Evolutionary conservation across 257 asterid genomes (phyloP).

Genomic region (Knoxia roxburghii): DNA sequence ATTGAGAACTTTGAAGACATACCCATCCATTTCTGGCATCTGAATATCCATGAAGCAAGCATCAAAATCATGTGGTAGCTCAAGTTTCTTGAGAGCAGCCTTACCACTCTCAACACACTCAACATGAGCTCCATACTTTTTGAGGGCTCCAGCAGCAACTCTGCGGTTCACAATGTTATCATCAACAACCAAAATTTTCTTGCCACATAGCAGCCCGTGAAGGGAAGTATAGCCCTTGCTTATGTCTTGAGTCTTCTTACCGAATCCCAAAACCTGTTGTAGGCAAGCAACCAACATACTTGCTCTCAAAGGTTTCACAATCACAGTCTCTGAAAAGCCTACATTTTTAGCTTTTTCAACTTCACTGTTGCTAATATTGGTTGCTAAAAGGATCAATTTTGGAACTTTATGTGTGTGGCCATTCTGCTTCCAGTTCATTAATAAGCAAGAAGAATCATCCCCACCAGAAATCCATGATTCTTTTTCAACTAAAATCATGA

Average conservation of each 20-base stretch:
- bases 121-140: slow-evolving; percentile 78
- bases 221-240: slow-evolving; percentile 32
- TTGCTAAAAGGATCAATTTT: slow-evolving; percentile 78
- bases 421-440: slow-evolving; percentile 46
- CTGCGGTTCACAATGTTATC: slow-evolving; percentile 78
- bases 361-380: slow-evolving; percentile 49
- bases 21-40: slow-evolving; percentile 99
- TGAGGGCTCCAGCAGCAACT: slow-evolving; percentile 92
- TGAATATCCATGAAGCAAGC: slow-evolving; percentile 99
- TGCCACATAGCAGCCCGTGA: slow-evolving; percentile 60
- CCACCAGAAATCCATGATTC: slow-evolving; percentile 66
- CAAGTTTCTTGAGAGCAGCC: slow-evolving; percentile 69
- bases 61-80: slow-evolving; percentile 68
- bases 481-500: slow-evolving; percentile 70
- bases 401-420: slow-evolving; percentile 47
- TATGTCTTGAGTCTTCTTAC: slow-evolving; percentile 36
- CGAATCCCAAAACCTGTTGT: slow-evolving; percentile 62
- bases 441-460: slow-evolving; percentile 29
- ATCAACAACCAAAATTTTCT: slow-evolving; percentile 83
- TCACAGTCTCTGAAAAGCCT: slow-evolving; percentile 74
- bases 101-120: slow-evolving; percentile 80
- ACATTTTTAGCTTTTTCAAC: slow-evolving; percentile 61
- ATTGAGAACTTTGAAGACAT: slow-evolving; percentile 13
- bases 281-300: slow-evolving; percentile 87
- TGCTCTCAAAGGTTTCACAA: slow-evolving; percentile 83